A percentile compares a stretch with the other conserved stretches of the same genome.
Conservation (phyloP, 2,329 filamentous ascomycete species). For the Fusarium metavorans region DNA sequence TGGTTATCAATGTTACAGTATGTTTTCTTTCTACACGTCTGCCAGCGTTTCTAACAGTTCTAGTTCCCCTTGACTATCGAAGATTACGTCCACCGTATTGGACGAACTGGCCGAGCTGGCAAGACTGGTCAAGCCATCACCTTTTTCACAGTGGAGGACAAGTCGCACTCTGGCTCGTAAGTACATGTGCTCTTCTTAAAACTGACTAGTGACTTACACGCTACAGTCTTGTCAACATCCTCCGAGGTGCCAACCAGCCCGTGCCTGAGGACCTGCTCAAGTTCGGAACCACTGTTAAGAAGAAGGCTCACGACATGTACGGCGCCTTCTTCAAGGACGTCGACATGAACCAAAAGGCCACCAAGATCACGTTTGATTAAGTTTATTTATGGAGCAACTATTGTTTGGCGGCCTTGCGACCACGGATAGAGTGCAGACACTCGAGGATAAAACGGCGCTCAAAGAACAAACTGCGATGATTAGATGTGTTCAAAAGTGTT, state of each 20-base stretch:
- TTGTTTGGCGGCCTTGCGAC: conserved; percentile 47
- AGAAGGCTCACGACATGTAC: conserved; percentile 96
- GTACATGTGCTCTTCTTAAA: conserved; percentile 51
- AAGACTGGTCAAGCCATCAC: conserved; percentile 91
- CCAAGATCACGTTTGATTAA: conserved; percentile 91
- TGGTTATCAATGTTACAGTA: conserved; percentile 92
- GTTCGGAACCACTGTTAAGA: conserved; percentile 98
- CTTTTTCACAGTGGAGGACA: conserved; percentile 95
- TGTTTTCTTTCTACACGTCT: conserved; percentile 35
- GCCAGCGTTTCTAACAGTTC: conserved; percentile 1
- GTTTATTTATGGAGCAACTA: conserved; percentile 33
- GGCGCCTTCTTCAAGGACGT: conserved; percentile 96
- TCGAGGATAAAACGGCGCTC: conserved; percentile 67
- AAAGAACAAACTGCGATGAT: conserved; percentile 60
- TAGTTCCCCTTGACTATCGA: conserved; percentile 93
- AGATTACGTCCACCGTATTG: conserved; percentile 98
- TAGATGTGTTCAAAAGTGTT: conserved; percentile 38
- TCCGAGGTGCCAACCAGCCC: conserved; percentile 90
- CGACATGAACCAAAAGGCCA: conserved; percentile 83
- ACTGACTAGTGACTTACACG: conserved; percentile 20
- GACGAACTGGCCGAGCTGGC: conserved; percentile 92
- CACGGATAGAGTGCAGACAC: conserved; percentile 60
- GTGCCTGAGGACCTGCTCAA: conserved; percentile 93
- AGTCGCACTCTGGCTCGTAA: conserved; percentile 88
- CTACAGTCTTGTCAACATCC: conserved; percentile 86